These are phyloP conservation scores for Dactylellina cionopaga DNA, from an alignment of 2,329 filamentous ascomycete genomes.

Conservation along the genomic window DNA sequence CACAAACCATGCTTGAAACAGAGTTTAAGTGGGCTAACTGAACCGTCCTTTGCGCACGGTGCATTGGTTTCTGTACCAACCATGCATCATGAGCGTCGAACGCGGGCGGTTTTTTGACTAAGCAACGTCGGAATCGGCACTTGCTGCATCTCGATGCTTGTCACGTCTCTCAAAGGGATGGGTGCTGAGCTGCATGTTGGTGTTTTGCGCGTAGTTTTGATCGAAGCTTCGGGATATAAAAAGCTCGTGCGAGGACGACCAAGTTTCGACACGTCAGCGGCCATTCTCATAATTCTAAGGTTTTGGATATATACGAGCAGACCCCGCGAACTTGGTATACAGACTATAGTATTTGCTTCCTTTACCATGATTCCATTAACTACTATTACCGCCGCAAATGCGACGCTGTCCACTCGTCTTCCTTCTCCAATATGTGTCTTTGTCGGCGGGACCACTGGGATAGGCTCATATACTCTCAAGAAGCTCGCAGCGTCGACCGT, in stretches of 20 bases:
- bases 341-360: too few species aligned
- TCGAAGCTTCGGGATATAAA: constrained; percentile 23
- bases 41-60: too few species aligned
- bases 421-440: constrained; percentile 63
- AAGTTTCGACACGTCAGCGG: constrained; percentile 9
- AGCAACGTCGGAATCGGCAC: too few species aligned
- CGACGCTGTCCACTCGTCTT: constrained; percentile 60
- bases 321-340: too few species aligned
- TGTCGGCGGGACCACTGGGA: constrained; percentile 66
- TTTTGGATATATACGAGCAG: neutral
- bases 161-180: too few species aligned
- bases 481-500: constrained; percentile 60
- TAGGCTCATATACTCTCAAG: constrained; percentile 65
- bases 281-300: neutral
- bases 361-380: constrained; percentile 60
- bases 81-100: neutral
- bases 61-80: too few species aligned
- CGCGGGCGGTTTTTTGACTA: too few species aligned
- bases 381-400: constrained; percentile 60
- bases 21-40: too few species aligned
- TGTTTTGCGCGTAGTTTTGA: neutral
- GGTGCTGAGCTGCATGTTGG: too few species aligned
- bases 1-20: too few species aligned
- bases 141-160: too few species aligned
- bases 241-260: neutral